A percentile compares a stretch with the other conserved stretches of the same genome.
Conservation (phyloP, 257 asterid genomes). For the Nicotiana noctiflora region DNA sequence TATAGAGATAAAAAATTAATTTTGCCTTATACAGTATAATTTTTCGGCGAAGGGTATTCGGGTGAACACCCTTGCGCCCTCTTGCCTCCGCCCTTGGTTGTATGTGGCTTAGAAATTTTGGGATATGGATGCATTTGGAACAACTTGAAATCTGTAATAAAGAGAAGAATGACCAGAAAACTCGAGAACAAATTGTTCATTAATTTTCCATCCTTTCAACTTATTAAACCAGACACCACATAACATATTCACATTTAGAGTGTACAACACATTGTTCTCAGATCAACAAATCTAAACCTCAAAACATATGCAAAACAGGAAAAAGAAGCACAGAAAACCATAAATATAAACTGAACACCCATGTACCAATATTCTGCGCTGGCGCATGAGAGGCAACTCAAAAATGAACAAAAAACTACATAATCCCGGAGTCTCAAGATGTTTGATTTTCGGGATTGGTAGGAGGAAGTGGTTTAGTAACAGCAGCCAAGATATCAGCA, state of each 20-base stretch:
- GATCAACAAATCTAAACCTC: constrained; percentile 6
- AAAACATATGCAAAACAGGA: neutral
- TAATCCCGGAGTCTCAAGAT: constrained; percentile 17
- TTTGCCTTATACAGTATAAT: too few relatives aligned
- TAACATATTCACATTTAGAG: constrained; percentile 7
- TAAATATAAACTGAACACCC: neutral
- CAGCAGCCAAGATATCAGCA: constrained; percentile 81
- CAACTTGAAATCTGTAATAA: neutral
- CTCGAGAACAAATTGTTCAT: neutral
- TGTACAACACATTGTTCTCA: neutral
- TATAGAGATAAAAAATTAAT: too few relatives aligned
- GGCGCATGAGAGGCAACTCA: neutral
- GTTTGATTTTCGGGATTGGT: constrained; percentile 32
- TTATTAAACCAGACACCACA: neutral
- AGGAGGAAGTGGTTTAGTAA: constrained; percentile 50
- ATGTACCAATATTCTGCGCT: neutral
- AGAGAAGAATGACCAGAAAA: neutral
- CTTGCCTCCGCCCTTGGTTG: too few relatives aligned
- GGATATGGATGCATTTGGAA: neutral
- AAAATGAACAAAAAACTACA: neutral
- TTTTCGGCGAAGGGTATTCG: too few relatives aligned
- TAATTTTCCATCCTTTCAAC: neutral
- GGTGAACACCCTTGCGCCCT: too few relatives aligned
- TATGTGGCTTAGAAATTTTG: neutral
- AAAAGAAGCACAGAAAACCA: neutral